These are phyloP conservation scores for Lipomyces yamadae DNA, from an alignment of 805 yeast species.

Conservation along the genomic window DNA sequence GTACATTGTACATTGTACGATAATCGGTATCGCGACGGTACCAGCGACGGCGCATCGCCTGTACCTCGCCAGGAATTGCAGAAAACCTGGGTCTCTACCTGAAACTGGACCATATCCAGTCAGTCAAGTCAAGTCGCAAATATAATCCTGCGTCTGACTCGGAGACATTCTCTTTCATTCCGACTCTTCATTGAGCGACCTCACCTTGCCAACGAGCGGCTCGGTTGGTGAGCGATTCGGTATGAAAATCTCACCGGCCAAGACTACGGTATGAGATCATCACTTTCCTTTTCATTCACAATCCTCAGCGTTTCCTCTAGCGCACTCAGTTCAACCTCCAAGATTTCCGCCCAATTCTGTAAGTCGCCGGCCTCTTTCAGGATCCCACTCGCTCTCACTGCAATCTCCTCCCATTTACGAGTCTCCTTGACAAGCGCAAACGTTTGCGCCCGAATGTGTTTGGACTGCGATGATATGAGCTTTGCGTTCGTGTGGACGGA, in stretches of 20 bases:
- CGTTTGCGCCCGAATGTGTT: conserved; percentile 30
- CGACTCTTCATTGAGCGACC: neutral
- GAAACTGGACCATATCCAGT: neutral
- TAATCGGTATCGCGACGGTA: neutral
- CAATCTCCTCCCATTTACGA: conserved; percentile 30
- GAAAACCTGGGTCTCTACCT: no score
- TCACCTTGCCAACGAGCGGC: no score
- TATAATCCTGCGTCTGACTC: neutral
- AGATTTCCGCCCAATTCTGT: conserved; percentile 64
- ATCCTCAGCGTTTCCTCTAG: conserved; percentile 61
- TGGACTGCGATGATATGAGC: conserved; percentile 32
- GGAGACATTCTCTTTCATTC: neutral
- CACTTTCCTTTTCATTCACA: conserved; percentile 42
- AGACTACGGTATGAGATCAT: conserved; percentile 6
- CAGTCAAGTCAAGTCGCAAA: neutral
- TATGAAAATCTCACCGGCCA: neutral
- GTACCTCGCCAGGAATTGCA: no score
- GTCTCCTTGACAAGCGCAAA: conserved; percentile 27
- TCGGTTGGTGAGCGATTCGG: no score
- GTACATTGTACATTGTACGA: conserved; percentile 1
- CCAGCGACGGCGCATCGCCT: no score
- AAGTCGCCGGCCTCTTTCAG: conserved; percentile 47
- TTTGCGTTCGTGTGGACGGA: conserved; percentile 37
- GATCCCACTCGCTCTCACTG: conserved; percentile 23
- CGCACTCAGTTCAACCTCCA: conserved; percentile 74